These are phyloP conservation scores for Albugo candida DNA, from an alignment of 352 stramenopile genomes.

Conservation along the genomic window DNA sequence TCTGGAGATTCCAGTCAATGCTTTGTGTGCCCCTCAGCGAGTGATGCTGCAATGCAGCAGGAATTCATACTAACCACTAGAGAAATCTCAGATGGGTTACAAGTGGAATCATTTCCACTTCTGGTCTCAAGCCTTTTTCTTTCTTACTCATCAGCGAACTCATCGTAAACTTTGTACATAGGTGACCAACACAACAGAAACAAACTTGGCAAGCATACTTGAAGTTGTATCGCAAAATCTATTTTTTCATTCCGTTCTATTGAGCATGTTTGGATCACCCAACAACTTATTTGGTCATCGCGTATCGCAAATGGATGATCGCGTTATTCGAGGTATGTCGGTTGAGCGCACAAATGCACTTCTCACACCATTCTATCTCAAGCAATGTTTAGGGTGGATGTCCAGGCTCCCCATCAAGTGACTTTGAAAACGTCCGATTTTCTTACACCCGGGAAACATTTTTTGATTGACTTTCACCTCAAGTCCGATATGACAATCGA, in stretches of 20 bases:
- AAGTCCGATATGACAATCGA: slow-evolving; percentile 43
- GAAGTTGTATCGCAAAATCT: slow-evolving; percentile 65
- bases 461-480: slow-evolving; percentile 49
- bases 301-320: slow-evolving; percentile 8
- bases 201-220: slow-evolving; percentile 42
- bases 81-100: slow-evolving; percentile 65
- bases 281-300: slow-evolving; percentile 51
- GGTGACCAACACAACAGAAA: slow-evolving; percentile 34
- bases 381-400: slow-evolving; percentile 13
- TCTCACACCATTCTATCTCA: too few relatives aligned
- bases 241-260: slow-evolving; percentile 69
- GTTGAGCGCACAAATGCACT: too few relatives aligned
- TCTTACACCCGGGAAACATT: slow-evolving; percentile 23
- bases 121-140: slow-evolving; percentile 13
- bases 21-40: slow-evolving; percentile 31
- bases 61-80: slow-evolving; percentile 71
- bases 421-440: slow-evolving; percentile 58
- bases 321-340: too few relatives aligned
- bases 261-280: slow-evolving; percentile 51
- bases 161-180: slow-evolving; percentile 8
- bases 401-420: slow-evolving; percentile 50
- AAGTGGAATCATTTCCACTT: slow-evolving; percentile 63
- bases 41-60: slow-evolving; percentile 38
- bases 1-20: slow-evolving; percentile 50
- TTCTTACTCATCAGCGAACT: slow-evolving; percentile 1